Percentiles rank a stretch among this genome's conserved stretches.
These are phyloP conservation scores for Pseudogymnoascus sp. DNA, from an alignment of 2,329 filamentous ascomycete species.

Conservation along the genomic window DNA sequence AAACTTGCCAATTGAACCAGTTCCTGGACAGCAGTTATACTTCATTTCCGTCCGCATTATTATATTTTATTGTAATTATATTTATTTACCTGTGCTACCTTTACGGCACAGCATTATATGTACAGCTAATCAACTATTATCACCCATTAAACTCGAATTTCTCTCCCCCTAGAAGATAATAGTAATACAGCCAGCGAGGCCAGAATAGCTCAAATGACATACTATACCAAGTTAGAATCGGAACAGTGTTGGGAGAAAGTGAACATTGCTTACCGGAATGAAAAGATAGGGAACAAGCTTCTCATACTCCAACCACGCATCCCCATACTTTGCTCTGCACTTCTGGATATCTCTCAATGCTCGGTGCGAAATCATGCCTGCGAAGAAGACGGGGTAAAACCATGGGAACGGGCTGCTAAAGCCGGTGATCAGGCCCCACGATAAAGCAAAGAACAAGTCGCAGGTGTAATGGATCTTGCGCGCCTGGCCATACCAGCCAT, in stretches of 20 bases:
- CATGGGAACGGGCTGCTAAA: conserved; percentile 78
- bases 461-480: conserved; percentile 78
- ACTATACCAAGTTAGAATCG: conserved; percentile 9
- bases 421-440: conserved; percentile 75
- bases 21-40: not conserved
- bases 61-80: not conserved
- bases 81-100: not conserved
- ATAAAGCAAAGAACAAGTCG: conserved; percentile 69
- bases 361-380: conserved; percentile 71
- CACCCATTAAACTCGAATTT: not conserved
- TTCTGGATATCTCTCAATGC: conserved; percentile 67
- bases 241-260: not conserved
- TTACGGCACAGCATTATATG: not conserved
- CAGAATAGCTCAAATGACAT: conserved; percentile 9
- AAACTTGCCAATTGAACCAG: not conserved
- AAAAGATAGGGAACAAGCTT: conserved; percentile 75
- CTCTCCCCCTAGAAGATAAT: not conserved
- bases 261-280: conserved; percentile 53
- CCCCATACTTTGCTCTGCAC: conserved; percentile 72
- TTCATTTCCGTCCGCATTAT: not conserved
- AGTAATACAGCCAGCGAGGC: not conserved
- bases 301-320: conserved; percentile 76
- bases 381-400: conserved; percentile 83
- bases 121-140: conserved; percentile 2
- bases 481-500: conserved; percentile 79